Evolutionary conservation across 306 rosid genomes (phyloP).

Genomic region (Astragalus glycyphyllos): DNA sequence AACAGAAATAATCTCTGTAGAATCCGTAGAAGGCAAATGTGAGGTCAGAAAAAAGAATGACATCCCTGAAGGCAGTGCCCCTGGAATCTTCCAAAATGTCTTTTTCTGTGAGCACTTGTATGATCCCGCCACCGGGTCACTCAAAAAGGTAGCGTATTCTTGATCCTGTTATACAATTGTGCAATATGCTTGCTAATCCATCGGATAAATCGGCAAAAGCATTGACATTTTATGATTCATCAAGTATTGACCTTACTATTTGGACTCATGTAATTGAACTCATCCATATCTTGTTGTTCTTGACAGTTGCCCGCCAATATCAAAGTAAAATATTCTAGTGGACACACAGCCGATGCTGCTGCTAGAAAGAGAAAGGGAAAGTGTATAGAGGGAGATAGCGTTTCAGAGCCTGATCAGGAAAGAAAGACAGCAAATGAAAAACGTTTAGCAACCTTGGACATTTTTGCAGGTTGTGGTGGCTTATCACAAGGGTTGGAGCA

Average conservation of each 20-base stretch:
- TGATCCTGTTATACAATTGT: constrained; percentile 21
- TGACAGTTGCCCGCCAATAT: constrained; percentile 75
- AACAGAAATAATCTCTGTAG: constrained; percentile 43
- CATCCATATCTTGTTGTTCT: constrained; percentile 16
- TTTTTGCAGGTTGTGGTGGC: constrained; percentile 99
- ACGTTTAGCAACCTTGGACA: constrained; percentile 79
- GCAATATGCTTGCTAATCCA: constrained; percentile 9
- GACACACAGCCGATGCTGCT: constrained; percentile 55
- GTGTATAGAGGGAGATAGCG: constrained; percentile 74
- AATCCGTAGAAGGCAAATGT: constrained; percentile 62
- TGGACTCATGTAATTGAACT: neutral
- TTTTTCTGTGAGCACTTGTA: constrained; percentile 60
- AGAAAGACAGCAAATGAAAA: constrained; percentile 48
- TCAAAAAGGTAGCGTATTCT: constrained; percentile 51
- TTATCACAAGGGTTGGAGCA: constrained; percentile 85
- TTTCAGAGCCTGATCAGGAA: constrained; percentile 52
- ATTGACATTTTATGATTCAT: constrained; percentile 4
- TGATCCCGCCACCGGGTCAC: constrained; percentile 59
- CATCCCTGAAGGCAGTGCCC: constrained; percentile 44
- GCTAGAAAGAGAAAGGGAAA: constrained; percentile 92
- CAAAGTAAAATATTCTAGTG: constrained; percentile 68
- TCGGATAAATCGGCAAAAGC: constrained; percentile 11
- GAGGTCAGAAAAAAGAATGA: constrained; percentile 56
- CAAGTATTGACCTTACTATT: neutral
- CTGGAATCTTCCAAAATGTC: constrained; percentile 44